phyloP scores from a whole-genome alignment of 345 rosid species.

The Sisymbrium irio region DNA sequence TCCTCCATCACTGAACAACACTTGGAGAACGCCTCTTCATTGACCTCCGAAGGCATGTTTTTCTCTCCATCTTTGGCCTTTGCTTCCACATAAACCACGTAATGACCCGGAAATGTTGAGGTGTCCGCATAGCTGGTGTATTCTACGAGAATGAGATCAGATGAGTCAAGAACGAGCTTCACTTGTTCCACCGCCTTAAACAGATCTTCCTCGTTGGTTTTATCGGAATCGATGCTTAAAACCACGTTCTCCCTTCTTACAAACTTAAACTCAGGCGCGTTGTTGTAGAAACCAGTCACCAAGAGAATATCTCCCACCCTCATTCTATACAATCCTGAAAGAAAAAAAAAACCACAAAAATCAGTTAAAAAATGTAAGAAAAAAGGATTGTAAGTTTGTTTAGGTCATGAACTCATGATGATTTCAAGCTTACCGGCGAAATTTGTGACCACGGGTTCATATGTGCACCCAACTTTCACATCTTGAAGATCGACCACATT shows the following conservation, averaged over 20 bases:
- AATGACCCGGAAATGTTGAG: conserved; percentile 76
- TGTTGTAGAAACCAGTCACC: conserved; percentile 82
- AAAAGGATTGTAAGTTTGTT: neutral
- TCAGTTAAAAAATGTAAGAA: conserved; percentile 14
- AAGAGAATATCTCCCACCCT: conserved; percentile 81
- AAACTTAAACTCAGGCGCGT: conserved; percentile 78
- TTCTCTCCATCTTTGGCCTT: conserved; percentile 14
- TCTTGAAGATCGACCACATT: conserved; percentile 62
- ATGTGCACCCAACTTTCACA: conserved; percentile 67
- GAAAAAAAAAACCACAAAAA: neutral
- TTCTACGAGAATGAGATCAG: conserved; percentile 54
- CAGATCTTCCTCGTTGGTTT: conserved; percentile 86
- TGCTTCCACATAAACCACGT: conserved; percentile 78
- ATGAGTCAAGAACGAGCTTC: conserved; percentile 48
- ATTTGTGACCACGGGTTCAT: conserved; percentile 87
- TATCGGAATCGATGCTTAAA: conserved; percentile 77
- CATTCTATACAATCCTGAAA: conserved; percentile 70
- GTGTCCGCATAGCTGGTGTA: conserved; percentile 77
- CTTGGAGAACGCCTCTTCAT: conserved; percentile 51
- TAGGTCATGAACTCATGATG: neutral
- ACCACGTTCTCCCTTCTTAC: conserved; percentile 77
- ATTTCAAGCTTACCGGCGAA: conserved; percentile 54
- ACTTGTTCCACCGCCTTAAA: conserved; percentile 64
- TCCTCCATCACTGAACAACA: conserved; percentile 74
- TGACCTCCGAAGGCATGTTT: neutral